These are phyloP conservation scores for Globisporangium heterothallicum DNA, from an alignment of 352 stramenopile genomes.

Conservation along the genomic window DNA sequence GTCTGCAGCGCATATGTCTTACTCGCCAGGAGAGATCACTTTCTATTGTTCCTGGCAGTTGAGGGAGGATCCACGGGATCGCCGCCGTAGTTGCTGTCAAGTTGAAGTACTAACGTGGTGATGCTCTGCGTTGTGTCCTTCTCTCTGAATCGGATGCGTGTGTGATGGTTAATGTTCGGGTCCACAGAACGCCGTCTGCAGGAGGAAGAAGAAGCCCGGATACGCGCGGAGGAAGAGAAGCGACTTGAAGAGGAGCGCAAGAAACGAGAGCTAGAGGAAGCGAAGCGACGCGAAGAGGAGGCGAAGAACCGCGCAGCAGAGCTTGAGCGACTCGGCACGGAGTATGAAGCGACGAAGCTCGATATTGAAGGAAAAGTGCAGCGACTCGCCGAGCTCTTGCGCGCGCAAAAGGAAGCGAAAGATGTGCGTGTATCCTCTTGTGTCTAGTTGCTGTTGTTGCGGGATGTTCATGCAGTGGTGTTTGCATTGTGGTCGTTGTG, in stretches of 20 bases:
- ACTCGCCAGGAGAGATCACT: background rate
- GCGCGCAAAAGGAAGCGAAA: conserved; percentile 52
- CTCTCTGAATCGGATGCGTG: too few relatives aligned
- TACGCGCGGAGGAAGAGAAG: conserved; percentile 62
- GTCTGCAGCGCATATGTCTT: conserved; percentile 8
- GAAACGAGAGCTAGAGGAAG: conserved; percentile 47
- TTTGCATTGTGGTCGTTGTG: background rate
- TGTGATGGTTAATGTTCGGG: too few relatives aligned
- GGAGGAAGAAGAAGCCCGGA: conserved; percentile 64
- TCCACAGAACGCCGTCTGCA: conserved; percentile 51
- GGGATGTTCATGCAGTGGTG: background rate
- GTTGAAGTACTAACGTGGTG: too few relatives aligned
- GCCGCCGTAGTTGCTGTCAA: too few relatives aligned
- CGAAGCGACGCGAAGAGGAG: conserved; percentile 53
- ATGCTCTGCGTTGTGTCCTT: too few relatives aligned
- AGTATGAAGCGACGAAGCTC: conserved; percentile 46
- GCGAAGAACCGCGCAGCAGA: conserved; percentile 60
- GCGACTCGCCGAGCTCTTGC: conserved; percentile 56
- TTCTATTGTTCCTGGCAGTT: background rate
- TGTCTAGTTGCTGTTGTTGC: background rate
- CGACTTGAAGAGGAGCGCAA: conserved; percentile 63
- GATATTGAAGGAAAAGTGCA: conserved; percentile 55
- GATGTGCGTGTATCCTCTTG: conserved; percentile 28
- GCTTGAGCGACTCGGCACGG: conserved; percentile 44
- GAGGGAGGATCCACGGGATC: too few relatives aligned